Base-by-base conservation (phyloP, 208 protist species). In the Crithidia acanthocephali region DNA sequence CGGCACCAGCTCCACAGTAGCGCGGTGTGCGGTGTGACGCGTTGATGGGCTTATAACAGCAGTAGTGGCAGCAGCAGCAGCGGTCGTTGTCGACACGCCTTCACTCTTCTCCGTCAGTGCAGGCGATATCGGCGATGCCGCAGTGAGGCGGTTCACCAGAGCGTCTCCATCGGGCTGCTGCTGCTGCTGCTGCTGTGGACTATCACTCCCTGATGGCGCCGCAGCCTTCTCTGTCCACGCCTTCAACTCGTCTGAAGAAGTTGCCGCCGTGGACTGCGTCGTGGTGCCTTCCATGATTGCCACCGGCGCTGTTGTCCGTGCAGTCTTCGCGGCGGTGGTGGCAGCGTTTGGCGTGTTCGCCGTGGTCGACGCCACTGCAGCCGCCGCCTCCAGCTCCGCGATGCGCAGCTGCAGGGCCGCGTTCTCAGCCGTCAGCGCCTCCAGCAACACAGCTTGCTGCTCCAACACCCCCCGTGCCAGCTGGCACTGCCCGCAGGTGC, bases 371-470 rank as follows among this genome's bases (percentile, higher is more conserved):
- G 45, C 30, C 2, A 7, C 11, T 23, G 30, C 10, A 15, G 48
- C 62, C 0, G 65, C 53, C 2, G 51, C 65, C 53, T 71, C 65
- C 51, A 63, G 30, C 15, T 44, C 55, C 22, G 44, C 68, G 6
- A 62, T 30, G 2, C 58, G 68, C 58, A 30, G 32, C 33, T 52
- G 57, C 44, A 73, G 48, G 20, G 0, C 10, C n/a, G 22, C 20
- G 27, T 73, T 73, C 27, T 73, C 68, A 0, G 2, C 47, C 7
- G 27, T n/a, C 11, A 73, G 47, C 25, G 20, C 32, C 47, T 50
- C 68, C 47, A 73, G 44, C 28, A 59, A 23, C n/a, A 42, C n/a
- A 25, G 68, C 68, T 47, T 73, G 68, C 48, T 64, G 47, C 23
- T 64, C 68, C 28, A 73, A 2, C 0, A 71, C 55, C 10, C 53